phyloP scores from a whole-genome alignment of 2,329 filamentous ascomycete species.

The Myotisia sp. region DNA sequence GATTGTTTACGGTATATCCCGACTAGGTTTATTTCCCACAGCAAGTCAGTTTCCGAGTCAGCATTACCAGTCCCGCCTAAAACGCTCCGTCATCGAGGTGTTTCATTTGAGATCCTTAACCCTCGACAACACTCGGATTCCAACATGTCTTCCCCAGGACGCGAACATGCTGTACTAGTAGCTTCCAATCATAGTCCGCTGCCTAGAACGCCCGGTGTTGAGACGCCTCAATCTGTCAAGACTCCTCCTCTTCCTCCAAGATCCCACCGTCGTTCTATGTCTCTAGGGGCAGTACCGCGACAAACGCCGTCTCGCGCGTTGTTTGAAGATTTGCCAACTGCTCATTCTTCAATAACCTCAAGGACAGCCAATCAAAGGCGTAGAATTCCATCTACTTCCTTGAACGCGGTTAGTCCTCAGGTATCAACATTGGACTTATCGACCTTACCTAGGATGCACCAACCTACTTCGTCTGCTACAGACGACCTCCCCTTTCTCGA shows the following conservation, averaged over 20 bases:
- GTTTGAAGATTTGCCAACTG: conserved; percentile 13
- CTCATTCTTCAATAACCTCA: conserved; percentile 14
- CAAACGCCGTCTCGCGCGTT: conserved; percentile 11
- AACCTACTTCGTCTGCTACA: too few species aligned
- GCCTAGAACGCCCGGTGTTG: too few species aligned
- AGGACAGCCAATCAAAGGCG: conserved; percentile 5
- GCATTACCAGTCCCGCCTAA: conserved; percentile 4
- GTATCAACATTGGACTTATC: too few species aligned
- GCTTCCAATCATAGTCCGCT: too few species aligned
- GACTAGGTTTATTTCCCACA: conserved; percentile 8
- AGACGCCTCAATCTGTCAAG: too few species aligned
- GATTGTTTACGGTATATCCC: conserved; percentile 11
- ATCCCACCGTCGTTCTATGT: conserved; percentile 5
- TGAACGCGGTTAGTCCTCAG: too few species aligned
- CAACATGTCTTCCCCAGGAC: conserved; percentile 1
- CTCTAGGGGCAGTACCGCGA: conserved; percentile 5
- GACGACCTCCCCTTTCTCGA: too few species aligned
- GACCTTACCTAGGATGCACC: not conserved
- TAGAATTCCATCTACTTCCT: not conserved
- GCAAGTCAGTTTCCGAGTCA: conserved; percentile 8
- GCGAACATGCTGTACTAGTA: too few species aligned
- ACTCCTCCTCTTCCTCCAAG: not conserved
- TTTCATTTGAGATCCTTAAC: conserved; percentile 13
- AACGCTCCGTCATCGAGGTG: conserved; percentile 10
- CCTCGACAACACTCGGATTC: conserved; percentile 5